A percentile compares a stretch with the other conserved stretches of the same genome.
Conservation (phyloP, 2,329 filamentous ascomycete species). For the Gremmenia infestans region DNA sequence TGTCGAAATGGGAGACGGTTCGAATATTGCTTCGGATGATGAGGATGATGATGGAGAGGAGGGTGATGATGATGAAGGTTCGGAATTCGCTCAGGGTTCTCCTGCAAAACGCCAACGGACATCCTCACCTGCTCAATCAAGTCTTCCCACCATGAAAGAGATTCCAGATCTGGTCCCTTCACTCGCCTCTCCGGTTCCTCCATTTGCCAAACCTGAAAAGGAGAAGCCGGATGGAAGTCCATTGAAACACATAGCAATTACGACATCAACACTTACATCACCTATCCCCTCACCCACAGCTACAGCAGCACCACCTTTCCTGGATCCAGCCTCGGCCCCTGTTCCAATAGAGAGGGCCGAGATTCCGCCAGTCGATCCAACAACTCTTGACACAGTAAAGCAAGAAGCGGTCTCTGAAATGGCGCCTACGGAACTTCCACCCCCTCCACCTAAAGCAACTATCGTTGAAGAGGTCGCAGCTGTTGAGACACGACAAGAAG, state of each 20-base stretch:
- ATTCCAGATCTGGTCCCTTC: constrained; percentile 9
- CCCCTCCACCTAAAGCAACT: constrained; percentile 18
- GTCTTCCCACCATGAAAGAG: constrained; percentile 8
- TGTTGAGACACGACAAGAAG: constrained; percentile 14
- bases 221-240: constrained; percentile 26
- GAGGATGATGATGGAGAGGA: constrained; percentile 25
- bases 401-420: constrained; percentile 11
- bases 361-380: neutral
- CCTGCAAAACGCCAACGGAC: constrained; percentile 27
- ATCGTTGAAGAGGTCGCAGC: constrained; percentile 8
- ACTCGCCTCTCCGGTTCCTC: constrained; percentile 10
- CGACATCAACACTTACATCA: constrained; percentile 26
- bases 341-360: neutral
- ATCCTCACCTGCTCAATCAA: constrained; percentile 14
- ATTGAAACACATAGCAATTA: constrained; percentile 26
- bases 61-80: constrained; percentile 45
- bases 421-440: constrained; percentile 13
- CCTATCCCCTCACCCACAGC: constrained; percentile 18
- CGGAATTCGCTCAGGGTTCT: constrained; percentile 26
- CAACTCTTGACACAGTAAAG: constrained; percentile 16
- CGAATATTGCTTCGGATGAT: constrained; percentile 26
- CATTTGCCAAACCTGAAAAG: constrained; percentile 10
- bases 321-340: constrained; percentile 1
- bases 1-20: constrained; percentile 31
- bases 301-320: neutral